Evolutionary conservation across 2,329 filamentous ascomycete species (phyloP), one percentile per base, ranked within the genome.

Genomic region (Cucurbitaria berberidis): DNA sequence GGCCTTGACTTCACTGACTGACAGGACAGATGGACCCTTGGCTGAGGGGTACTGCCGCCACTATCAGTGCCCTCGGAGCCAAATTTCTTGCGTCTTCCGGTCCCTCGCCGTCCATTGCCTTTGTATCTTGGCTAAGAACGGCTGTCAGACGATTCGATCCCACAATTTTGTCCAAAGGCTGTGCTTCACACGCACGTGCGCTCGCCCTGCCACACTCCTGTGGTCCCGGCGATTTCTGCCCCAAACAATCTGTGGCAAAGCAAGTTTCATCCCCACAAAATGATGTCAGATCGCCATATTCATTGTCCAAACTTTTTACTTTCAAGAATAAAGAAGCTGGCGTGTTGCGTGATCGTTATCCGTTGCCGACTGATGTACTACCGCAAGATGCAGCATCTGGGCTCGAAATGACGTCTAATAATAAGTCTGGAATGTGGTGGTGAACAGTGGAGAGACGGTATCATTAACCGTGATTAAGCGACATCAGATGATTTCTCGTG

Each of bases 201-300:
- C 18, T 36, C n/a, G 16, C 39, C n/a, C 16, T 48, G 22, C 16
- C 29, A 43, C 39, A 53, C 56, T 41, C 53, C 26, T 42, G 35
- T 16, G 35, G 30, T 18, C 41, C 26, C 41, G 47, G 26, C 36
- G 24, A 43, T 22, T 40, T 40, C 39, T 29, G 44, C 45, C 38
- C 43, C 27, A 51, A 59, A 53, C 51, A 44, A 41, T 51, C 29
- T 39, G 44, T 39, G 13, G 42, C 52, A 47, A 45, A 49, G 39
- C 53, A 50, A 54, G 61, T 64, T 62, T 62, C 57, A 60, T 38
- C 42, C 35, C 51, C 43, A 39, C 30, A 42, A 16, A 21, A 21
- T 64, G 62, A 64, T 60, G 60, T 64, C 62, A 64, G 10, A 30
- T 27, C 35, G 29, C 27, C 5, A 51, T 11, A 38, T 48, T 38